Evolutionary conservation across 768 basidiomycete genomes (phyloP).

Genomic region (Mycena leptocephala): DNA sequence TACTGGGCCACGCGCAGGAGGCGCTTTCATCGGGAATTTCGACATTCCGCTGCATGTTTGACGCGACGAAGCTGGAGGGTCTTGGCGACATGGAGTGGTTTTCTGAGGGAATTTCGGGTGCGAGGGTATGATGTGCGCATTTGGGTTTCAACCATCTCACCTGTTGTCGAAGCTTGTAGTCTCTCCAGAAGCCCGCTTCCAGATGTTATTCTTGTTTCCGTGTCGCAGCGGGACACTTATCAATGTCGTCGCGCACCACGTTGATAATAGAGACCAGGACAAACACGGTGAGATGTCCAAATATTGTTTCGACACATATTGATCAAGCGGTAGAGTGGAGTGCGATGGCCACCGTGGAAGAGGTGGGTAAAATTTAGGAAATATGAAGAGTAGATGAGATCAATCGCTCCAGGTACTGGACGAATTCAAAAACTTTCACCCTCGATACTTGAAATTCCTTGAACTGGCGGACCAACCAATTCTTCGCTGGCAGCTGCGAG

Average conservation of each 20-base stretch:
- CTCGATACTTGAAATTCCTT: slow-evolving; percentile 28
- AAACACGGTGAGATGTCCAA: not conserved
- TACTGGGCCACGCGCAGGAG: slow-evolving; percentile 28
- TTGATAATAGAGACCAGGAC: slow-evolving; percentile 24
- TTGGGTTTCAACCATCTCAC: not conserved
- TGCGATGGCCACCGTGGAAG: slow-evolving; percentile 9
- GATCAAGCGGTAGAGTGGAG: slow-evolving; percentile 6
- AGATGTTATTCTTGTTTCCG: slow-evolving; percentile 17
- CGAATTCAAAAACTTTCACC: slow-evolving; percentile 25
- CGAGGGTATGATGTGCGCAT: not conserved
- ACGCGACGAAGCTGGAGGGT: slow-evolving; percentile 11
- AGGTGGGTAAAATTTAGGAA: not conserved
- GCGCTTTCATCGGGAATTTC: slow-evolving; percentile 12
- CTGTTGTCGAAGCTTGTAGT: not conserved
- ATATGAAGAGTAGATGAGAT: not conserved
- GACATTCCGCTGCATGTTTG: slow-evolving; percentile 27
- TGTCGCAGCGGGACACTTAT: slow-evolving; percentile 14
- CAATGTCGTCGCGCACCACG: slow-evolving; percentile 31
- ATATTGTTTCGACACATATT: not conserved
- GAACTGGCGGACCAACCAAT: slow-evolving; percentile 26
- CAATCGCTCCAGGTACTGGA: slow-evolving; percentile 7
- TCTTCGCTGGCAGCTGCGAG: slow-evolving; percentile 25
- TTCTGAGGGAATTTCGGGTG: slow-evolving; percentile 17
- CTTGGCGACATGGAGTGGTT: slow-evolving; percentile 28
- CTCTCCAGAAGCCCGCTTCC: slow-evolving; percentile 15